These are phyloP conservation scores for Epichloe baconii DNA, from an alignment of 2,329 filamentous ascomycete genomes.

Conservation along the genomic window DNA sequence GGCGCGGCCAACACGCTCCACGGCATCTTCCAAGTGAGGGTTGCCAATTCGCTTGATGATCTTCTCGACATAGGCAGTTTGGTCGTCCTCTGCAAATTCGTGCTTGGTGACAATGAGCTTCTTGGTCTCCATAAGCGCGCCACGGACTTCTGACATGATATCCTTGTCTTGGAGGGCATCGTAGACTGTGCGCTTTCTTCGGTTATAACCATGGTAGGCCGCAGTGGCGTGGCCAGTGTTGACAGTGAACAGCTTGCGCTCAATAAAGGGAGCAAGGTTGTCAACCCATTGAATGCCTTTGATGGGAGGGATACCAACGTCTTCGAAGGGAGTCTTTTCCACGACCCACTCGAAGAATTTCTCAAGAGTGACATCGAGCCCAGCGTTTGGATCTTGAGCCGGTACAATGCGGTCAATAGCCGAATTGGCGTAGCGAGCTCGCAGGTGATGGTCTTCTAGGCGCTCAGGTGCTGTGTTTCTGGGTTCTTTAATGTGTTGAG, in stretches of 20 bases:
- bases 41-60: constrained; percentile 92
- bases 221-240: constrained; percentile 96
- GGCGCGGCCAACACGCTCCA: constrained; percentile 89
- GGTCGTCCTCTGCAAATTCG: constrained; percentile 58
- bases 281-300: constrained; percentile 88
- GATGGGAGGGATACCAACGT: constrained; percentile 53
- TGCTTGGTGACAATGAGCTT: constrained; percentile 79
- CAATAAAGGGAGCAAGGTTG: constrained; percentile 86
- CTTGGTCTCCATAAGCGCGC: constrained; percentile 74
- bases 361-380: constrained; percentile 88
- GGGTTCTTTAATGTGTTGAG: constrained; percentile 63
- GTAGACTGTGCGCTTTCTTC: constrained; percentile 76
- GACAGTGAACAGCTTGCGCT: constrained; percentile 98
- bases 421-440: constrained; percentile 89
- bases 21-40: constrained; percentile 79
- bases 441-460: constrained; percentile 53
- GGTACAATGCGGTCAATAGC: constrained; percentile 98
- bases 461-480: constrained; percentile 57
- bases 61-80: constrained; percentile 77
- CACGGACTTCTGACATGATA: constrained; percentile 68
- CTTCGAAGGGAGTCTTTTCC: constrained; percentile 71
- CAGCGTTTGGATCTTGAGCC: constrained; percentile 65
- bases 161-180: constrained; percentile 72
- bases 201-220: constrained; percentile 86
- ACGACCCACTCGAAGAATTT: constrained; percentile 99